phyloP scores from a whole-genome alignment of 257 asterid species.

The Leonotis leonurus region DNA sequence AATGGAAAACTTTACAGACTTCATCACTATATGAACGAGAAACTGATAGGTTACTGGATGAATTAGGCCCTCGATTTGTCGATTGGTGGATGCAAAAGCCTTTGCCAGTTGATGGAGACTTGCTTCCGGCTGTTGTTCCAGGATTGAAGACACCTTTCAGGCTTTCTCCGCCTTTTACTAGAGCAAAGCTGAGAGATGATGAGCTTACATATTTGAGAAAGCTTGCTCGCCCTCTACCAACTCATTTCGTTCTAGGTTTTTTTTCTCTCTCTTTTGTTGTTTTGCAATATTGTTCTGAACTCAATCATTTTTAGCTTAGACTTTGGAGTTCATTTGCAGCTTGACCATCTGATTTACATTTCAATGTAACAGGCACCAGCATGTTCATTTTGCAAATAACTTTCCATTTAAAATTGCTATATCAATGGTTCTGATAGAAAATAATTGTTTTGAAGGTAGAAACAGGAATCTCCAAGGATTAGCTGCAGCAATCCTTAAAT shows the following conservation, averaged over 20 bases:
- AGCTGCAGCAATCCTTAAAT: conserved; percentile 71
- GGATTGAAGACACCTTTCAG: conserved; percentile 69
- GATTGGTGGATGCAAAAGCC: conserved; percentile 97
- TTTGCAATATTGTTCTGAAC: neutral
- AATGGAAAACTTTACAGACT: conserved; percentile 25
- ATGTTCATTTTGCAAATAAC: neutral
- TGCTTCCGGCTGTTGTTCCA: conserved; percentile 74
- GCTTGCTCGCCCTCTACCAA: conserved; percentile 70
- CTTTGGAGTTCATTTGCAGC: conserved; percentile 3
- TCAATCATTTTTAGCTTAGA: neutral
- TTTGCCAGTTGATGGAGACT: conserved; percentile 87
- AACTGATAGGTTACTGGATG: conserved; percentile 77
- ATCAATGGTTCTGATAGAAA: conserved; percentile 15
- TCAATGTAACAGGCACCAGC: conserved; percentile 2
- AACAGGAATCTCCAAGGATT: conserved; percentile 79
- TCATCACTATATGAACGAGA: conserved; percentile 71
- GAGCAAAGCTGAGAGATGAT: conserved; percentile 57
- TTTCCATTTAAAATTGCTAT: neutral
- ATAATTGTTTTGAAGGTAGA: conserved; percentile 60
- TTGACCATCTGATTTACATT: neutral
- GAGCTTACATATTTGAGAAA: conserved; percentile 85
- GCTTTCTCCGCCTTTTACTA: conserved; percentile 62
- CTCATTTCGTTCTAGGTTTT: conserved; percentile 90
- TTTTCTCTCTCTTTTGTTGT: conserved; percentile 8
- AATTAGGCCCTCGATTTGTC: conserved; percentile 84